Evolutionary conservation across 768 basidiomycete species (phyloP).

Genomic region (Mycena leptocephala): DNA sequence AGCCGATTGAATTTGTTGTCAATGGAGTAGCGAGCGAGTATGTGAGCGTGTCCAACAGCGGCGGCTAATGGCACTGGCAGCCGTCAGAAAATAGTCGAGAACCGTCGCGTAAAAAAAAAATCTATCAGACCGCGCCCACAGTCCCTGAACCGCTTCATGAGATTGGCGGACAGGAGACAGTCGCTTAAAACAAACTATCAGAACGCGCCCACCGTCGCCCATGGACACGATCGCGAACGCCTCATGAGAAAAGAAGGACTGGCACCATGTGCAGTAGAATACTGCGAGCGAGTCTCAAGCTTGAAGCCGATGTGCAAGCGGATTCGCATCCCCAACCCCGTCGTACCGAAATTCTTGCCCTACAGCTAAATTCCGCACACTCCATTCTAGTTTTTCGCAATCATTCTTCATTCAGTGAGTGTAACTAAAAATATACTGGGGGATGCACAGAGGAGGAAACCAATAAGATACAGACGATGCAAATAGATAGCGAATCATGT

Average conservation of each 20-base stretch:
- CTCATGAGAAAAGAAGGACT: constrained; percentile 6
- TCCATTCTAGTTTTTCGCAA: background rate
- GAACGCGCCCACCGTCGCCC: constrained; percentile 9
- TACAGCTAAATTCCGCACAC: too few species aligned
- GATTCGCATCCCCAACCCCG: too few species aligned
- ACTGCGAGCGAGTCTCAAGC: background rate
- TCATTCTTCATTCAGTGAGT: background rate
- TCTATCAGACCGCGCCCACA: too few species aligned
- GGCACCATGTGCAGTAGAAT: background rate
- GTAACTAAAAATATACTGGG: constrained; percentile 23
- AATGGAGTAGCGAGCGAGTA: too few species aligned
- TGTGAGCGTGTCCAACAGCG: too few species aligned
- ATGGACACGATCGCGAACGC: background rate
- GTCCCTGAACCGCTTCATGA: too few species aligned
- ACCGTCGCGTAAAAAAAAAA: background rate
- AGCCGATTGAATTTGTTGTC: too few species aligned
- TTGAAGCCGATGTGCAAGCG: too few species aligned
- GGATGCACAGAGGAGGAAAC: background rate
- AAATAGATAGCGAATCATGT: constrained; percentile 13
- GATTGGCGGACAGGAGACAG: too few species aligned
- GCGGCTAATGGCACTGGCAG: too few species aligned
- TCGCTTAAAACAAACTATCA: background rate
- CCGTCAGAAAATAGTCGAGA: too few species aligned
- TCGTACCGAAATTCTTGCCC: too few species aligned
- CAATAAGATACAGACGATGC: constrained; percentile 6